These are phyloP conservation scores for Acanthamoeba triangularis DNA, from an alignment of 208 protist genomes.

Conservation along the genomic window DNA sequence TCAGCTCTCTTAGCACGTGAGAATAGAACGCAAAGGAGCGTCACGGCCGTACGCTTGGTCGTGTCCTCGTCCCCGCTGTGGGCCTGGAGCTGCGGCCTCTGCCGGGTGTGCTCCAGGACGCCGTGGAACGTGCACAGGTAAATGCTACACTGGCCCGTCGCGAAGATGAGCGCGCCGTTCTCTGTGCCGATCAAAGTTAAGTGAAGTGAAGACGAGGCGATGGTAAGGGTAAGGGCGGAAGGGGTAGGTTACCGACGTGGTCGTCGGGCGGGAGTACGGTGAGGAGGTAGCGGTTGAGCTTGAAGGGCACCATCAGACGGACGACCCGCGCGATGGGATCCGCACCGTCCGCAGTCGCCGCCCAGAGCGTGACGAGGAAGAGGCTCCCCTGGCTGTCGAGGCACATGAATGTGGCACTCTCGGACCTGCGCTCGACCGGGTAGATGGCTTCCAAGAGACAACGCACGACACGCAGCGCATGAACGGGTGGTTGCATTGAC, in stretches of 20 bases:
- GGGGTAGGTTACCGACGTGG: not conserved
- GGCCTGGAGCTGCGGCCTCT: not conserved
- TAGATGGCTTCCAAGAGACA: not conserved
- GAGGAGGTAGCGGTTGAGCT: conserved; percentile 21
- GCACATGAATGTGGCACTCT: not conserved
- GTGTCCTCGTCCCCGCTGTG: not conserved
- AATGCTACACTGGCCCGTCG: conserved; percentile 18
- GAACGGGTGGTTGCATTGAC: not conserved
- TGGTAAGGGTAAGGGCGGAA: too few relatives aligned
- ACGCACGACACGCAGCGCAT: too few relatives aligned
- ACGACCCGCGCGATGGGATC: not conserved
- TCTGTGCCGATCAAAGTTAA: not conserved
- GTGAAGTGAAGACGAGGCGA: not conserved
- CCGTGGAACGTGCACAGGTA: conserved; percentile 10
- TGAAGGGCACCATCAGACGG: conserved; percentile 7
- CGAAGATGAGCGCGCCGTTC: conserved; percentile 37
- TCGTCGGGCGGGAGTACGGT: conserved; percentile 15
- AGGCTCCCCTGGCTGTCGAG: conserved; percentile 38
- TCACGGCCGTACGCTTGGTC: not conserved
- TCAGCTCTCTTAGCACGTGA: not conserved
- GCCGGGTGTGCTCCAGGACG: not conserved
- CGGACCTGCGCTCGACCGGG: not conserved
- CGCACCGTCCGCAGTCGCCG: not conserved
- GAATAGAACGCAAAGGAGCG: too few relatives aligned
- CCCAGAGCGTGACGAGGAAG: conserved; percentile 6